Evolutionary conservation across 768 basidiomycete genomes (phyloP), one percentile per base, ranked within the genome.

Genomic region (Glaciozyma martinii): DNA sequence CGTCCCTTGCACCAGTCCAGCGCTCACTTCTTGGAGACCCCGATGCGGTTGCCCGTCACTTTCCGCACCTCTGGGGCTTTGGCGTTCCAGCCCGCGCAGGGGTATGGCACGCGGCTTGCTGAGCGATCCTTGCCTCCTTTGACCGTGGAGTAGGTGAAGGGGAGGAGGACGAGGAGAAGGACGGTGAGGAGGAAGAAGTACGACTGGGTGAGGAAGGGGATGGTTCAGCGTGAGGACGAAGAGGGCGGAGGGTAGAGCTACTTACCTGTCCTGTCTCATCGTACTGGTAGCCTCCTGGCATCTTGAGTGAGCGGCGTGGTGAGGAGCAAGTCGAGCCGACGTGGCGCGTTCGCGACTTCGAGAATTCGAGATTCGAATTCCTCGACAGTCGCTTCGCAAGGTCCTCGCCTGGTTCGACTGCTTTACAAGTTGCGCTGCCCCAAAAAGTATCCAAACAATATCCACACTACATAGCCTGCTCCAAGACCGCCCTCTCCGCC

Each of bases 151-250:
- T 83, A 71, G 1, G 91, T 88, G 66, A 88, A 76, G 0, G 94
- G 94, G 43, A 90, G 76, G 65, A 98, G 84, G 52, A 90, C 73
- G 71, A 97, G 81, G 62, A 85, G 84, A 70, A 97, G 85, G 75
- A 95, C 86, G 12, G 91, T 90, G 61, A 98, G 84, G 66, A 91
- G 77, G 77, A 97, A 97, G 79, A 92, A 97, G 44, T 71, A 67
- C 23, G 60, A 59, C 75, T 74, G 49, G 74, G 73, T 10, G 76
- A 65, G 43, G 76, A 76, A n/a, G 72, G 47, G 33, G 27, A 25
- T 33, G 25, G 50, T 50, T 30, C 33, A 16, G 10, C 3, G 16
- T 5, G 1, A 7, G 19, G 18, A 54, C 15, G 21, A 23, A 2
- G 2, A 3, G 37, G 37, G 3, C 12, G 37, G 56, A n/a, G n/a